Percentiles rank a stretch among this genome's conserved stretches.
phyloP scores from a whole-genome alignment of 2,329 filamentous ascomycete genomes.

The Lasiodiplodia theobromae region DNA sequence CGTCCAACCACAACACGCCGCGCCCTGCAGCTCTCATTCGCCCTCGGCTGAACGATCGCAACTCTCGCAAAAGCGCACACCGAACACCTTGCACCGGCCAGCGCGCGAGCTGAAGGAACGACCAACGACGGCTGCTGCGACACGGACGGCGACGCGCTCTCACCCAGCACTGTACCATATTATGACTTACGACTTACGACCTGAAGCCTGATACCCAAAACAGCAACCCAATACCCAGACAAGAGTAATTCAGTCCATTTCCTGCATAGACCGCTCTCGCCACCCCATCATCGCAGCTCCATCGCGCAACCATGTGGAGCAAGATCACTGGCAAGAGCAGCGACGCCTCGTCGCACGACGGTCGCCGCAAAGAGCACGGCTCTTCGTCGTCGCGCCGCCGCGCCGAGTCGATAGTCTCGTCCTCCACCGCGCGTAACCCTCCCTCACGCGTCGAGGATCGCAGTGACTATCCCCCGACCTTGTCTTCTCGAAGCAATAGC shows the following conservation, averaged over 20 bases:
- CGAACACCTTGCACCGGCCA: conserved; percentile 20
- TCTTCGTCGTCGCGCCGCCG: conserved; percentile 42
- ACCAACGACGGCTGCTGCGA: conserved; percentile 1
- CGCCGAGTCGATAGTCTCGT: conserved; percentile 39
- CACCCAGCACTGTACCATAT: conserved; percentile 35
- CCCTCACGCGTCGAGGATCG: conserved; percentile 32
- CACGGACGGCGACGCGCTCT: conserved; percentile 7
- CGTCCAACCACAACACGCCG: conserved; percentile 24
- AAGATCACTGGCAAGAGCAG: conserved; percentile 43
- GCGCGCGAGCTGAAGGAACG: conserved; percentile 17
- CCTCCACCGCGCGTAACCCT: conserved; percentile 35
- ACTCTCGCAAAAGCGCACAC: conserved; percentile 15
- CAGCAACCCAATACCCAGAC: conserved; percentile 32
- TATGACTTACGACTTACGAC: conserved; percentile 34
- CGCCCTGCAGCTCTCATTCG: conserved; percentile 29
- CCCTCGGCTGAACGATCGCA: conserved; percentile 20
- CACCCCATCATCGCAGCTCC: conserved; percentile 19
- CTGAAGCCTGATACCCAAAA: conserved; percentile 40
- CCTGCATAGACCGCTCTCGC: conserved; percentile 12
- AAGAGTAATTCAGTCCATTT: conserved; percentile 25
- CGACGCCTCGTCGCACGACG: conserved; percentile 43
- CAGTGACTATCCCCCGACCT: conserved; percentile 28
- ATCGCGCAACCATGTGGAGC: conserved; percentile 45
- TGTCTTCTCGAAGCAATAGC: conserved; percentile 22
- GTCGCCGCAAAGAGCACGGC: conserved; percentile 33